These are phyloP conservation scores for Boletus patriciae DNA, from an alignment of 768 basidiomycete genomes.

Conservation along the genomic window DNA sequence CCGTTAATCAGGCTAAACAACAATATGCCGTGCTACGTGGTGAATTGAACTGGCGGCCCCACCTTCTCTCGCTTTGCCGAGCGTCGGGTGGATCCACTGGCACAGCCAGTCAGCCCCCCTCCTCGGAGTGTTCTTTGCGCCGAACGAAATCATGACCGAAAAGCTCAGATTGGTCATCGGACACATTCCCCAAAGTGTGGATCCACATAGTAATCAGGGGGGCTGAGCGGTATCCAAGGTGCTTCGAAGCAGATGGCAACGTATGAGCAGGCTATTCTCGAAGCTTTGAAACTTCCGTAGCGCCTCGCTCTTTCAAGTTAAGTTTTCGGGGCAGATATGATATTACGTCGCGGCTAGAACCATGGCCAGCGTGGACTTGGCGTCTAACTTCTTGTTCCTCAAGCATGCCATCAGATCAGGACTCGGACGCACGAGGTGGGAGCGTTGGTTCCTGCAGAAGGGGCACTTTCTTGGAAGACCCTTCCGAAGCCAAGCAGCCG, in stretches of 20 bases:
- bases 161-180: not conserved
- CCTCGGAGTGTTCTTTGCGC: conserved; percentile 8
- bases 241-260: not conserved
- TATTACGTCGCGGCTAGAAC: conserved; percentile 6
- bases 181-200: not conserved
- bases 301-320: not conserved
- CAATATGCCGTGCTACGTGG: not conserved
- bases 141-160: conserved; percentile 1
- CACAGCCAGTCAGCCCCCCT: conserved; percentile 17
- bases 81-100: conserved; percentile 1
- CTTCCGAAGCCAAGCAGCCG: conserved; percentile 1
- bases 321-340: not conserved
- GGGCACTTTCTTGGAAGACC: not conserved
- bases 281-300: not conserved
- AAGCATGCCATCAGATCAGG: conserved; percentile 1
- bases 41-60: not conserved
- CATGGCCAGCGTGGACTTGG: not conserved
- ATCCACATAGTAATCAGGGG: conserved; percentile 20
- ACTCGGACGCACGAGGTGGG: not conserved
- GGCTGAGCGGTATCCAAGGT: not conserved
- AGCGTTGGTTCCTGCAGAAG: not conserved
- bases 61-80: conserved; percentile 11
- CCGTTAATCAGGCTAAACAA: not conserved
- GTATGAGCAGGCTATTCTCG: not conserved
- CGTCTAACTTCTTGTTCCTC: conserved; percentile 1